These are phyloP conservation scores for Penicillium sp. DNA, from an alignment of 2,329 filamentous ascomycete genomes.

Conservation along the genomic window DNA sequence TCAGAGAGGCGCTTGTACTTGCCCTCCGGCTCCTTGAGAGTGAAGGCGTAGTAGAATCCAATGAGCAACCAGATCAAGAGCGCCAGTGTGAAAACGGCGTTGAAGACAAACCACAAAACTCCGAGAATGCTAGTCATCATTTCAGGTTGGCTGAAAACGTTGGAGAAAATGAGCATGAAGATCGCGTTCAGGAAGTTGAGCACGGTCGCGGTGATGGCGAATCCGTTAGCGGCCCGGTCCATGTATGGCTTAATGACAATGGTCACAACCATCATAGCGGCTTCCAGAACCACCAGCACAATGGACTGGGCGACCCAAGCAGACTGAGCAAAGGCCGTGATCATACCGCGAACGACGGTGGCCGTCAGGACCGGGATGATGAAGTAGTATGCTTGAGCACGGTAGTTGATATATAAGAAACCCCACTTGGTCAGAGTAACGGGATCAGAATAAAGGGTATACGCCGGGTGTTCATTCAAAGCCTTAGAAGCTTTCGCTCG, in stretches of 20 bases:
- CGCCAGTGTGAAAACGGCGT: slow-evolving; percentile 78
- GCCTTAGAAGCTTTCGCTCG: slow-evolving; percentile 83
- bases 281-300: slow-evolving; percentile 81
- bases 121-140: slow-evolving; percentile 86
- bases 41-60: slow-evolving; percentile 73
- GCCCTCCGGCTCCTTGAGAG: slow-evolving; percentile 90
- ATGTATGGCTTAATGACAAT: slow-evolving; percentile 88
- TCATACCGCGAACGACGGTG: slow-evolving; percentile 79
- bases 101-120: slow-evolving; percentile 83
- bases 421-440: slow-evolving; percentile 95
- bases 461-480: slow-evolving; percentile 93
- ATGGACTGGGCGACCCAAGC: slow-evolving; percentile 73
- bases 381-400: slow-evolving; percentile 92
- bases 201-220: slow-evolving; percentile 87
- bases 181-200: slow-evolving; percentile 89
- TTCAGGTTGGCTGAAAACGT: slow-evolving; percentile 77
- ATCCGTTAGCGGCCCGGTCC: slow-evolving; percentile 96
- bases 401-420: slow-evolving; percentile 95
- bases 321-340: slow-evolving; percentile 77
- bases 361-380: slow-evolving; percentile 78
- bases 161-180: slow-evolving; percentile 84
- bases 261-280: slow-evolving; percentile 72
- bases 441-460: slow-evolving; percentile 94
- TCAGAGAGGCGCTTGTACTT: slow-evolving; percentile 95
- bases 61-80: slow-evolving; percentile 80